Base-by-base conservation (phyloP, 768 basidiomycete species). In the Nidularia pulvinata region DNA sequence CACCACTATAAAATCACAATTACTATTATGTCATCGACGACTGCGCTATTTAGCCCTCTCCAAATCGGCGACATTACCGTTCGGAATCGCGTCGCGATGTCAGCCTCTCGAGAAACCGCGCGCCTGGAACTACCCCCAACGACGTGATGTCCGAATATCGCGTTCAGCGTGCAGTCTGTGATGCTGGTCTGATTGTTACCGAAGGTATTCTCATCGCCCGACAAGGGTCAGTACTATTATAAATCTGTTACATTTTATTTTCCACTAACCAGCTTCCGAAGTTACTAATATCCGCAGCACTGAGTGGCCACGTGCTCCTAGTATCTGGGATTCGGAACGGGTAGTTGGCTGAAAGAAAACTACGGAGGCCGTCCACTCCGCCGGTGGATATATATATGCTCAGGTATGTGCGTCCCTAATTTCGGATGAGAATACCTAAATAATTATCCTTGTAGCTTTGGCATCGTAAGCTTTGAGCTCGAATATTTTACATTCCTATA, bases 291-390 rank as follows among this genome's bases (percentile, higher is more conserved):
- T n/a, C 9, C 19, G 9, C 47, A 78, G 78, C 7, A 70, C 76
- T 9, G 74, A 77, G 56, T 79, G 74, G 73, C 69, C 67, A 9
- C 60, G 71, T 57, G 73, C 73, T 1, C 78, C 78, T 10, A 79
- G 80, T 4, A 73, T 80, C 30, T 81, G 78, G 77, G 74, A 63
- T 54, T 56, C 67, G 7, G 72, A 75, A 33, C 78, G 80, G 53
- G 65, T 76, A 7, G 57, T 57, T 11, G 78, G 63, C 4, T 82
- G 80, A 78, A 78, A 72, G 55, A 72, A 69, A 47, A 65, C 83
- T 48, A 74, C 69, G 1, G 76, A 78, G 47, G 71, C 69, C 1
- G 78, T 84, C 6, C 81, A 83, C 57, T 59, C 63, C 6, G 75
- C 72, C 34, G 78, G 76, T 6, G 70, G 73, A 6, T 57, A 67